Base-by-base conservation (phyloP, 441 rosid species). In the Populus hybrid region DNA sequence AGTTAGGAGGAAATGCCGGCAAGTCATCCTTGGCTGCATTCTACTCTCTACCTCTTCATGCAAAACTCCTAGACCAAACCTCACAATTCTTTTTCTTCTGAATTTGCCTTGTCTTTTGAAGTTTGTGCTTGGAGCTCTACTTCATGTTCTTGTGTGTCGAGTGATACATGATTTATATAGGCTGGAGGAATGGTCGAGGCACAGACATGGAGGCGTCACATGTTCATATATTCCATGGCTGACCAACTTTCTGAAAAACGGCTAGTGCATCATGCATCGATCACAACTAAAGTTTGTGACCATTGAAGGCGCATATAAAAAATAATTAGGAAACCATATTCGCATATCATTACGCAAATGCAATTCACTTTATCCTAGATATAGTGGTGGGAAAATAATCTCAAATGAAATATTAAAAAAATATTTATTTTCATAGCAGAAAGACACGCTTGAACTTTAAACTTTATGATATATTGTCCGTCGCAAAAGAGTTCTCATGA, bases 11-110 rank as follows among this genome's bases (percentile, higher is more conserved):
- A 20, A n/a, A 5, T 4, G 83, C 86, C 91, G 90, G 92, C 90
- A 89, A 89, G 92, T 88, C 91, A 87, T 88, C 91, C 94, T 88
- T 90, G 94, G 96, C 91, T 89, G 89, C 88, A 82, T 76, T 83
- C 54, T 77, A 81, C 89, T 86, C 88, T 83, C 84, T 81, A 30
- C 83, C 76, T 79, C 88, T 84, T 85, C 94, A 84, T 83, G 90
- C 85, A 86, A 91, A 73, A 14, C 76, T 73, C 76, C 46, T 21
- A 23, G 11, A 57, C 68, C 24, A 21, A 21, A 23, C 54, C 11
- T 7, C 16, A 7, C 36, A 6, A 1, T 26, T 23, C 3, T 3
- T 24, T 40, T 12, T 40, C 50, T 10, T 40, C 16, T 40, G 5
- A 9, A 24, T 10, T 28, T 24, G 6, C 16, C 32, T 24, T 12